Conservation (phyloP, 768 basidiomycete genomes). For the Collybia sp. region DNA sequence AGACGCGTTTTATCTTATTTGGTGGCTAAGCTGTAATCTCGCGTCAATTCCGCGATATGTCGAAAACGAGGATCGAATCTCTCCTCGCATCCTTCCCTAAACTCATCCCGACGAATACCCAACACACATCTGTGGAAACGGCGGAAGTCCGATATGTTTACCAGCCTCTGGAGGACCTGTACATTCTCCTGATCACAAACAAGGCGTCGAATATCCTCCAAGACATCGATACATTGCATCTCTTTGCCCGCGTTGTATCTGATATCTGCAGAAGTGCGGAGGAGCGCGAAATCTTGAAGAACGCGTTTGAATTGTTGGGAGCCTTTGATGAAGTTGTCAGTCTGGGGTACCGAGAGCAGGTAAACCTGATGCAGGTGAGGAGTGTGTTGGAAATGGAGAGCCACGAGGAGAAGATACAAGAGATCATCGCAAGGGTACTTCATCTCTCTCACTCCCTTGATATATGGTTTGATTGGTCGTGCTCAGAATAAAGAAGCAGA, state of each 20-base stretch:
- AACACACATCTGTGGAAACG: constrained; percentile 96
- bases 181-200: constrained; percentile 96
- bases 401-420: constrained; percentile 93
- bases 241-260: constrained; percentile 90
- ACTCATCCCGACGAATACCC: constrained; percentile 89
- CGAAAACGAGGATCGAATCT: constrained; percentile 88
- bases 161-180: constrained; percentile 94
- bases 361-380: constrained; percentile 75
- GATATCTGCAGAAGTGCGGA: constrained; percentile 85
- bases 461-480: constrained; percentile 1
- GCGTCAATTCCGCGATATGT: constrained; percentile 93
- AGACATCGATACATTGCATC: constrained; percentile 94
- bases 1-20: constrained; percentile 1
- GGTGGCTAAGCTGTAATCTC: constrained; percentile 79
- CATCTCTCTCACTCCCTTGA: not conserved
- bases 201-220: constrained; percentile 98
- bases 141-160: constrained; percentile 95
- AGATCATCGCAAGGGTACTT: constrained; percentile 91
- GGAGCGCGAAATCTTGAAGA: constrained; percentile 85
- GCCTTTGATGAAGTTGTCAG: constrained; percentile 97
- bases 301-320: constrained; percentile 89
- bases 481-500: constrained; percentile 95
- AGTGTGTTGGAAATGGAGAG: constrained; percentile 86
- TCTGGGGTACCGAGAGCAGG: constrained; percentile 78
- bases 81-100: constrained; percentile 97